Base-by-base conservation (phyloP, 2,329 filamentous ascomycete genomes). In the Aureobasidium namibiae region DNA sequence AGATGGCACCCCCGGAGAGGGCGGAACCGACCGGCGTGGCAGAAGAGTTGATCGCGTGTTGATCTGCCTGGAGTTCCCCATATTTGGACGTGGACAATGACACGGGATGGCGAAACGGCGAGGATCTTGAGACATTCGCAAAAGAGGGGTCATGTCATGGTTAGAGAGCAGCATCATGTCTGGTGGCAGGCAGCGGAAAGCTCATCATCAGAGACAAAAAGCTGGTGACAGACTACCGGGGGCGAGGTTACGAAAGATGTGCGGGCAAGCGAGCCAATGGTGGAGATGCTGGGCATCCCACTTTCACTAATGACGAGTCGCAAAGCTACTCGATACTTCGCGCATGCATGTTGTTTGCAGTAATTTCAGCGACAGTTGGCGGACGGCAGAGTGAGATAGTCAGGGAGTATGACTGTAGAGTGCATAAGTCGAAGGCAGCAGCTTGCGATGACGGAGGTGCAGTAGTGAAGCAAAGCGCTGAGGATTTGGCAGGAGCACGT, bases 241-340 rank as follows among this genome's bases (percentile, higher is more conserved):
- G 10, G 18, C n/a, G n/a, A n/a, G n/a, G n/a, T n/a, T 18, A 52
- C 49, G 29, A 34, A 14, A 29, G 23, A 50, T n/a, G 49, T 39
- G 36, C 49, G 29, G 34, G 49, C 46, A 52, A 52, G 49, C 49
- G 49, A 52, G 23, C 49, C 49, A 52, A 52, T 52, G 18, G 23
- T 39, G 49, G 8, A 13, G 1, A 46, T 31, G 44, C 44, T 31
- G 44, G 44, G n/a, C 9, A 31, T 31, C 7, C 7, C 44, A 21
- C 26, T 48, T 16, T 9, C 16, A 46, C 16, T 46, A 13, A 45
- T 45, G 42, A 45, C 42, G 42, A 45, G 13, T 26, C 23, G 6
- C 16, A 33, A 48, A 48, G 44, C 44, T 29, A 45, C 23, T 45
- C 42, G 23, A 45, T 45, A 48, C 29, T 48, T 48, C 26, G 24